These are phyloP conservation scores for Candida ovalis DNA, from an alignment of 805 yeast species.

Conservation along the genomic window DNA sequence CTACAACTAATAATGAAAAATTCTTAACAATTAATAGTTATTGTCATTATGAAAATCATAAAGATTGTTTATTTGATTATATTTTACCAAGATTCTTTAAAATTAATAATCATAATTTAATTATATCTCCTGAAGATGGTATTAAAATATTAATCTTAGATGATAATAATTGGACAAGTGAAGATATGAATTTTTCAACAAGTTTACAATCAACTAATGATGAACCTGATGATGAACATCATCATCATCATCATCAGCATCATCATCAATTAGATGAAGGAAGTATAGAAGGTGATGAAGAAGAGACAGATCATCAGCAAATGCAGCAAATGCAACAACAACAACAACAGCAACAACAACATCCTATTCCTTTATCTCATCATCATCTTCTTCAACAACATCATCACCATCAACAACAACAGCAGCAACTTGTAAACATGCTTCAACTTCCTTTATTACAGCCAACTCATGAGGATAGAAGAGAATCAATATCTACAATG, in stretches of 20 bases:
- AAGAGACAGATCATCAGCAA: background rate
- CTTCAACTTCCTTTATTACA: background rate
- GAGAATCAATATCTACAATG: background rate
- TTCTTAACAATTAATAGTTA: constrained; percentile 2
- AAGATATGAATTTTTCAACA: no score
- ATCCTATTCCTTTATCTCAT: no score
- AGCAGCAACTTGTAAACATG: background rate
- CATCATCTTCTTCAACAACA: background rate
- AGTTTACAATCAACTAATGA: background rate
- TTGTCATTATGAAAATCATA: constrained; percentile 9
- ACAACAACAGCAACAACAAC: background rate
- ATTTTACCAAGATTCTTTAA: constrained; percentile 11
- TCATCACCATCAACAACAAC: background rate
- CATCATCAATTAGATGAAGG: background rate
- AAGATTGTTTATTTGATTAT: constrained; percentile 10
- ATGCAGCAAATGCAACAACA: background rate
- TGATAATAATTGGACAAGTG: no score
- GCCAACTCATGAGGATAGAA: background rate
- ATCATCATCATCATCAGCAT: background rate
- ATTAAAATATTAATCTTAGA: constrained; percentile 1
- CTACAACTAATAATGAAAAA: no score
- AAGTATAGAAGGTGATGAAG: background rate
- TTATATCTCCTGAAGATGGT: constrained; percentile 3
- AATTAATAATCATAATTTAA: background rate
- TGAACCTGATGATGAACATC: background rate